Evolutionary conservation across 202 grass and related monocot genomes (phyloP), one percentile per base, ranked within the genome.

Genomic region (Hordeum pubiflorum): DNA sequence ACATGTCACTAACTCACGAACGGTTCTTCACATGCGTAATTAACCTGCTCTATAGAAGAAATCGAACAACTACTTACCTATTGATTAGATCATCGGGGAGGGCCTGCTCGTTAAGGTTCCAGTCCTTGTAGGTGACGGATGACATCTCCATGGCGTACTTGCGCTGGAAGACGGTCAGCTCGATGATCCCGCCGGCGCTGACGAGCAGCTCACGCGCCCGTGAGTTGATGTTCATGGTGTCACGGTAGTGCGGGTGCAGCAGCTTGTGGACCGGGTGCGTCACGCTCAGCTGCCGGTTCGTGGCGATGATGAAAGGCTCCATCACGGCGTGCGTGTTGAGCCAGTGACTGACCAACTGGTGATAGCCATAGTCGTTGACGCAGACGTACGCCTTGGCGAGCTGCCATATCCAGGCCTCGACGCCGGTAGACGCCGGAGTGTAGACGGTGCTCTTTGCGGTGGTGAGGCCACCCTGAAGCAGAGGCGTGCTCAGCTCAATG

Each of bases 161-260:
- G 14, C 67, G 81, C 0, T 82, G 87, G 85, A 93, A 93, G 6
- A 93, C 81, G 66, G 87, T 93, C 4, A 13, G 10, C 57, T 93
- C 87, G 21, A 89, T 64, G 81, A 93, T 84, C n/a, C 84, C 91
- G 33, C 72, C 84, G 59, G 60, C 81, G 60, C 82, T 89, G 73
- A 93, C 67, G 54, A 93, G 87, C 9, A 57, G 29, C 82, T 87
- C 84, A 1, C 87, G 74, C 15, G 91, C 91, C 59, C 87, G 55
- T 13, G 84, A 68, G 69, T 93, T 93, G 29, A 93, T 93, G 78
- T 70, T 87, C 91, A 93, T 93, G 0, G 91, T 93, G 77, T 93
- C 81, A 5, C 91, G 77, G 56, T 82, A 89, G 71, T 93, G 91
- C 6, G 91, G 81, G 41, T 37, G 65, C 2, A 93, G 91, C 20